Base-by-base conservation (phyloP, 202 grass and related monocot species). In the Hordeum pubiflorum region DNA sequence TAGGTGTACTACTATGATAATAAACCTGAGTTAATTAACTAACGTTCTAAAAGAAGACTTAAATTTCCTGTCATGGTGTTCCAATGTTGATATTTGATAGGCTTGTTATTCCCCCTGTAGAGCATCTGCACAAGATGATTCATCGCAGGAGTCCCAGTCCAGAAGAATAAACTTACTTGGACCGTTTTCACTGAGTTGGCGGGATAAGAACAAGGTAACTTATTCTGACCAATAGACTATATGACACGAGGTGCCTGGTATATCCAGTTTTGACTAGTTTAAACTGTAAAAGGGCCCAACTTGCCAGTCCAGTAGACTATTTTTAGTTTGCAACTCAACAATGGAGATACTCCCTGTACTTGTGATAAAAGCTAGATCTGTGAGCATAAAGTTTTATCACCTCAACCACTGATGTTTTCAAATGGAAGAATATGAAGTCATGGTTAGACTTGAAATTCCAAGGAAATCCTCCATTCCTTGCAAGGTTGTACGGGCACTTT, bases 131-230 rank as follows among this genome's bases (percentile, higher is more conserved):
- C 38, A 27, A 44, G 85, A 83, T 62, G 79, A 94, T 80, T 84
- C 82, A 61, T 63, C 79, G 38, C 92, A 89, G 69, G 92, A 89
- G 71, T 78, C 88, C 63, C 92, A 90, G 67, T 72, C 92, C 67
- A 93, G 78, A 95, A 95, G 86, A 85, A 88, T 90, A 90, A 93
- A 86, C 52, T 85, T 96, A 87, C 87, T 99, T 23, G 58, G 87
- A 57, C 87, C 85, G 18, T 91, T 99, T 85, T 92, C 86, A 60
- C 79, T 97, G 63, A 85, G 90, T 74, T 96, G 96, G 92, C 89
- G 91, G 72, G 96, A 99, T 46, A 99, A 88, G 89, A 95, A 88
- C 46, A 96, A 99, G 96, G 96, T 99, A 85, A 68, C 57, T 59
- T 91, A 29, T 38, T 86, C 59, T 55, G 46, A 55, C 52, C 33